phyloP scores from a whole-genome alignment of 805 yeast genomes.

The Hagleromyces aurorensis region DNA sequence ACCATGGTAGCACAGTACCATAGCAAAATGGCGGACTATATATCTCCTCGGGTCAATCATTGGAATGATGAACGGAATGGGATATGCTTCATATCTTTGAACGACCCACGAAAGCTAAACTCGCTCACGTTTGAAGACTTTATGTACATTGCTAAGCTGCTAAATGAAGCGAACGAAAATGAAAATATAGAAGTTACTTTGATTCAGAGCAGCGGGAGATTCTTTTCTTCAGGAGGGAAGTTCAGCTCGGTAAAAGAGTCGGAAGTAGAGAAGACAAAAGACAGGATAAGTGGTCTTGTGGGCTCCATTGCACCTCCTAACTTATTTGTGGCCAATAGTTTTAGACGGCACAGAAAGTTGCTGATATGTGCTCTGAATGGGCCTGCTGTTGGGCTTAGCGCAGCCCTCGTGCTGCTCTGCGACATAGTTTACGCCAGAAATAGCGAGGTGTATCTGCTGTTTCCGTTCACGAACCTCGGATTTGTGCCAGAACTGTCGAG shows the following conservation, averaged over 20 bases:
- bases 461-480: constrained; percentile 78
- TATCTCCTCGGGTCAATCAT: no score
- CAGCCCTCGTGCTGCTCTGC: constrained; percentile 62
- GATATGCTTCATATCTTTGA: constrained; percentile 55
- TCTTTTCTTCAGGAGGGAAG: constrained; percentile 81
- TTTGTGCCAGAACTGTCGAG: constrained; percentile 76
- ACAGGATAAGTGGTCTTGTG: constrained; percentile 35
- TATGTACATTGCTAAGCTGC: constrained; percentile 44
- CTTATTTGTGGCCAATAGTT: constrained; percentile 54
- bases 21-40: no score
- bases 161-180: constrained; percentile 56
- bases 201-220: constrained; percentile 62
- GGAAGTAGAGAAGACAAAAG: constrained; percentile 2
- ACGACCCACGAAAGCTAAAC: constrained; percentile 53
- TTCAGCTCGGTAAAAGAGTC: constrained; percentile 10
- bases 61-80: no score
- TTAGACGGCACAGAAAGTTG: constrained; percentile 62
- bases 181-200: constrained; percentile 57
- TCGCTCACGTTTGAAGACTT: constrained; percentile 63
- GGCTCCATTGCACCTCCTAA: constrained; percentile 55
- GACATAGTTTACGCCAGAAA: constrained; percentile 67
- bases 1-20: no score
- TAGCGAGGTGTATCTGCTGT: constrained; percentile 47
- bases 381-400: constrained; percentile 73
- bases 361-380: constrained; percentile 74